These are phyloP conservation scores for Nitzschia putrida DNA, from an alignment of 108 stramenopile genomes.

Conservation along the genomic window DNA sequence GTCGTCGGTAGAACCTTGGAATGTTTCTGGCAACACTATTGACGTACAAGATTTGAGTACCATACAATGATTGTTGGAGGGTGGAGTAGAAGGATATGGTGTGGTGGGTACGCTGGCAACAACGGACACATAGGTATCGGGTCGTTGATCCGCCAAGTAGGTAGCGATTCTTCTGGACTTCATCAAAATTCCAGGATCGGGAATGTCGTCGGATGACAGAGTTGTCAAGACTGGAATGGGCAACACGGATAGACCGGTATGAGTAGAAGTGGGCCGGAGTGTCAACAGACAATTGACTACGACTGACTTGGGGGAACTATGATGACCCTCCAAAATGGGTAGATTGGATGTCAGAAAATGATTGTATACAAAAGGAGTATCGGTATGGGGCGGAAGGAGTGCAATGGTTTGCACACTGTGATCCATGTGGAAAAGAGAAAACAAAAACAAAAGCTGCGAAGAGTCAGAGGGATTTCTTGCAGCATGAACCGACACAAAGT, in stretches of 20 bases:
- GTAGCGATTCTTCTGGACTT: slow-evolving; percentile 14
- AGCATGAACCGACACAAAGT: slow-evolving; percentile 50
- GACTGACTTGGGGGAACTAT: background rate
- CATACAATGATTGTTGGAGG: background rate
- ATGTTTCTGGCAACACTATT: background rate
- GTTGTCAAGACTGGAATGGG: background rate
- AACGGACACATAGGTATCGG: background rate
- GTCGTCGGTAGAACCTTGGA: background rate
- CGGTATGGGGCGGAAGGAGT: slow-evolving; percentile 22
- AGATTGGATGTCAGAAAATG: slow-evolving; percentile 13
- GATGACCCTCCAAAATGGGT: background rate
- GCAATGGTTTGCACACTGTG: background rate
- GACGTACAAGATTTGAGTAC: slow-evolving; percentile 28
- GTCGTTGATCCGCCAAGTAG: slow-evolving; percentile 5
- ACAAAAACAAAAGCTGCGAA: background rate
- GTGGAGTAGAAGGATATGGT: background rate
- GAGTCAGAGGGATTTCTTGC: background rate
- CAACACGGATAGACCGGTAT: background rate
- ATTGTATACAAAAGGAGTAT: background rate
- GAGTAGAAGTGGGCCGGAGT: slow-evolving; percentile 1
- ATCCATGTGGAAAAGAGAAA: background rate
- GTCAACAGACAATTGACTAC: slow-evolving; percentile 17
- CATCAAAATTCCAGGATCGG: slow-evolving; percentile 32
- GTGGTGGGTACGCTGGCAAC: slow-evolving; percentile 3
- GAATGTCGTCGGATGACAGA: background rate